Percentiles rank a stretch among this genome's conserved stretches.
Conservation (phyloP, 2,329 filamentous ascomycete species). For the Lecanicillium sp. region DNA sequence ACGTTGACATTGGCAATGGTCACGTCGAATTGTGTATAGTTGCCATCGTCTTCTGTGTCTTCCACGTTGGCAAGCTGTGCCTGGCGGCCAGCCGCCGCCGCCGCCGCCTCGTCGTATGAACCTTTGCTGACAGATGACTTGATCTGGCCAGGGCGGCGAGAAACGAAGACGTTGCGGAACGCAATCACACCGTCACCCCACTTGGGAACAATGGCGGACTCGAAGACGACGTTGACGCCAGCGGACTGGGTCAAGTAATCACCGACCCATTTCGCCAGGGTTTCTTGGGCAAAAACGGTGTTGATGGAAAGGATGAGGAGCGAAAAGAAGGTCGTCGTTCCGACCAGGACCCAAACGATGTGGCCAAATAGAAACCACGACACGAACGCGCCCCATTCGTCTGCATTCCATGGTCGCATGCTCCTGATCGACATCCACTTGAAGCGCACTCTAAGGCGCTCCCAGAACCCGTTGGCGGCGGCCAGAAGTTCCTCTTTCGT, state of each 20-base stretch:
- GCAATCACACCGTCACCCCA: conserved; percentile 95
- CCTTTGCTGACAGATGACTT: conserved; percentile 86
- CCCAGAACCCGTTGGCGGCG: conserved; percentile 88
- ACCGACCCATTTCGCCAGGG: conserved; percentile 84
- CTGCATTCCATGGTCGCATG: conserved; percentile 86
- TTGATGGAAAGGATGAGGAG: conserved; percentile 87
- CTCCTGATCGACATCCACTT: conserved; percentile 98
- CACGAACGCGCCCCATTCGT: conserved; percentile 90
- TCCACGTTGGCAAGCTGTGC: conserved; percentile 27
- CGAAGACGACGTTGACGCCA: conserved; percentile 89
- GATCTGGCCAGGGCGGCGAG: conserved; percentile 76
- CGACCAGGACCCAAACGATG: conserved; percentile 90
- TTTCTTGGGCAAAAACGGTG: conserved; percentile 97
- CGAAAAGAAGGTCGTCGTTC: conserved; percentile 96
- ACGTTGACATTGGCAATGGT: conserved; percentile 95
- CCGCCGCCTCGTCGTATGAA: conserved; percentile 79
- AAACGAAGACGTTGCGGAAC: conserved; percentile 95
- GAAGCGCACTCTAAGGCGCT: conserved; percentile 82
- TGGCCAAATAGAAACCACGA: conserved; percentile 95
- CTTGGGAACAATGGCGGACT: conserved; percentile 93
- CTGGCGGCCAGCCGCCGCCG: conserved; percentile 66
- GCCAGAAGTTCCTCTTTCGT: conserved; percentile 90
- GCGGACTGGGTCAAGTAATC: conserved; percentile 94
- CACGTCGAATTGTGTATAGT: conserved; percentile 96
- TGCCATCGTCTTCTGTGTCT: conserved; percentile 68